A percentile compares a stretch with the other conserved stretches of the same genome.
Conservation (phyloP, 768 basidiomycete genomes). For the Crucibulum laeve region DNA sequence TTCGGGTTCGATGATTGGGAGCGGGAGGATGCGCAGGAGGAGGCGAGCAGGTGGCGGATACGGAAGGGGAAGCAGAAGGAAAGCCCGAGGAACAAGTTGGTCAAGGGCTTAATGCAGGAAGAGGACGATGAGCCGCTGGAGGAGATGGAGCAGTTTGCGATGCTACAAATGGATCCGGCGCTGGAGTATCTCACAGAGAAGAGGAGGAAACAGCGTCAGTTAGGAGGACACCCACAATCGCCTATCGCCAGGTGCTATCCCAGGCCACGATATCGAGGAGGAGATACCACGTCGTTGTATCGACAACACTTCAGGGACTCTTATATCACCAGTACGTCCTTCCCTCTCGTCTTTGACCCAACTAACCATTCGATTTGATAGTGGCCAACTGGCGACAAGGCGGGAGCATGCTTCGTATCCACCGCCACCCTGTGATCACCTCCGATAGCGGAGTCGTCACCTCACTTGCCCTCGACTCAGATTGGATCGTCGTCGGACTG, state of each 20-base stretch:
- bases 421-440: conserved; percentile 41
- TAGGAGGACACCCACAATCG: conserved; percentile 5
- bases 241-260: not conserved
- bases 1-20: conserved; percentile 43
- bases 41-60: no score
- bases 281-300: conserved; percentile 46
- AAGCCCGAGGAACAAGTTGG: not conserved
- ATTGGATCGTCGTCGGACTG: conserved; percentile 87
- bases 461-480: conserved; percentile 75
- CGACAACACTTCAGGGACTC: conserved; percentile 67
- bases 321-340: conserved; percentile 61
- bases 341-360: conserved; percentile 2
- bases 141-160: conserved; percentile 26
- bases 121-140: conserved; percentile 27
- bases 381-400: conserved; percentile 81
- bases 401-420: conserved; percentile 64
- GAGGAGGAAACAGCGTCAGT: conserved; percentile 11
- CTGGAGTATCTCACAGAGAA: conserved; percentile 31
- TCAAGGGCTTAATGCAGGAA: not conserved
- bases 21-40: conserved; percentile 7
- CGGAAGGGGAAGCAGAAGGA: not conserved
- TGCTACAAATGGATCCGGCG: conserved; percentile 34
- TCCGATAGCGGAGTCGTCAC: conserved; percentile 72
- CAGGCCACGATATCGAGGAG: not conserved
- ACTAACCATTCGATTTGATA: conserved; percentile 18